Base-by-base conservation (phyloP, 495 filamentous ascomycete genomes). In the Apodospora peruviana region DNA sequence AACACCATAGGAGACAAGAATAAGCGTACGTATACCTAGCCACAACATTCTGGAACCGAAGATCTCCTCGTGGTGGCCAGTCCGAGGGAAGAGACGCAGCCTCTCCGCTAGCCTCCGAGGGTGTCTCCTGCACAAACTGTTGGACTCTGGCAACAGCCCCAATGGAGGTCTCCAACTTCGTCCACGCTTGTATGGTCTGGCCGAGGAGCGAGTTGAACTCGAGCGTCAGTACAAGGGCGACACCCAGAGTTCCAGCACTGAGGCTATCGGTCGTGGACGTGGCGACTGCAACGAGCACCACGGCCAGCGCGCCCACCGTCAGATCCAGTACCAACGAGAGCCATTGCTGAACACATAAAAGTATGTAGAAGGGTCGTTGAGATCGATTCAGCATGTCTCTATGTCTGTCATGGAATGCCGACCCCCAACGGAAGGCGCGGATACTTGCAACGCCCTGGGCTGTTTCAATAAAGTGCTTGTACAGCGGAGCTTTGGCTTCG, bases 331-430 rank as follows among this genome's bases (percentile, higher is more conserved):
- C 63, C 3, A 79, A 49, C 1, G 51, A 67, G 0, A 79, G 62
- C 76, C 76, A 79, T 4, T 63, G 53, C 45, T 79, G 74, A 7
- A 77, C 55, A 38, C 70, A 72, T 4, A 67, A 48, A 4, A 75
- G 62, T 11, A 78, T 56, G 38, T 72, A 79, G 20, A 57, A 67
- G 4, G 73, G 72, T 21, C 62, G 61, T 37, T 74, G 72, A 3
- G 66, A 66, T 27, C 59, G 56, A 50, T 87, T 81, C 10, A 88
- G 57, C 4, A 71, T 60, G 2, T 55, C 40, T 3, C 65, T 62
- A 43, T 78, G 74, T 11, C 74, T 67, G 10, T 65, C 56, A 41
- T 72, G 60, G 40, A 76, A 65, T 9, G 60, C 59, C 3, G 56
- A 14, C 25, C 56, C 46, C 65, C 73, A 74, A 4, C 64, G 67